phyloP scores from a whole-genome alignment of 352 stramenopile genomes.

The Globisporangium barbulae region DNA sequence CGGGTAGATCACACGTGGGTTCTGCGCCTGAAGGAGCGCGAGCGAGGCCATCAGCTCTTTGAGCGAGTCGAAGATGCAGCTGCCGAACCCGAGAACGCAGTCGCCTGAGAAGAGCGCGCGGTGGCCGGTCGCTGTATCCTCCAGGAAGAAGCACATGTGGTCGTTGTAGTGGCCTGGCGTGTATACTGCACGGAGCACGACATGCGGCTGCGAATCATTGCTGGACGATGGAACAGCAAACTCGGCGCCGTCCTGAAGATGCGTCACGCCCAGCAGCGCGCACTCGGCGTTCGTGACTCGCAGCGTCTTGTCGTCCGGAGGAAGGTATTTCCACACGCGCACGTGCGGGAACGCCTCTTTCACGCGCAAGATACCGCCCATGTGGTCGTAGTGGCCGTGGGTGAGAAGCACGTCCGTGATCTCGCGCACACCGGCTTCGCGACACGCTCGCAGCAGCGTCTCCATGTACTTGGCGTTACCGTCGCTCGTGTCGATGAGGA shows the following conservation, averaged over 20 bases:
- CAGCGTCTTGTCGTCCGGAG: slow-evolving; percentile 31
- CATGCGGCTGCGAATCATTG: slow-evolving; percentile 2
- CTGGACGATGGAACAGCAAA: slow-evolving; percentile 27
- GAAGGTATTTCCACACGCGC: slow-evolving; percentile 72
- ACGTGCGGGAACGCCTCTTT: slow-evolving; percentile 49
- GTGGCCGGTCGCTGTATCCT: slow-evolving; percentile 6
- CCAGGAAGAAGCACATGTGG: slow-evolving; percentile 77
- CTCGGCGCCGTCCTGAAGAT: slow-evolving; percentile 35
- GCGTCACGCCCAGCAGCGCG: slow-evolving; percentile 37
- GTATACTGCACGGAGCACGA: slow-evolving; percentile 52
- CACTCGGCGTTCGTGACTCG: slow-evolving; percentile 49
- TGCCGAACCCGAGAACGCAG: slow-evolving; percentile 81
- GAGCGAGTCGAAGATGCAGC: slow-evolving; percentile 85
- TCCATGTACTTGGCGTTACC: slow-evolving; percentile 56
- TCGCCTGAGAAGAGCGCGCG: slow-evolving; percentile 78
- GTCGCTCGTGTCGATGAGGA: slow-evolving; percentile 82
- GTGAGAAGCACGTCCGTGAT: slow-evolving; percentile 86
- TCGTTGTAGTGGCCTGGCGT: slow-evolving; percentile 86
- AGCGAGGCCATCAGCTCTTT: slow-evolving; percentile 76
- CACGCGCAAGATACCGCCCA: slow-evolving; percentile 73
- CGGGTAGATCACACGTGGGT: slow-evolving; percentile 58
- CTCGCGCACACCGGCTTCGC: slow-evolving; percentile 32
- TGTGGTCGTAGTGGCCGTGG: slow-evolving; percentile 88
- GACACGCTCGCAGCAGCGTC: slow-evolving; percentile 41
- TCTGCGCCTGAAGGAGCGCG: slow-evolving; percentile 32